These are phyloP conservation scores for Fomitopsis pinicola DNA, from an alignment of 1,284 basidiomycete species.

Conservation along the genomic window DNA sequence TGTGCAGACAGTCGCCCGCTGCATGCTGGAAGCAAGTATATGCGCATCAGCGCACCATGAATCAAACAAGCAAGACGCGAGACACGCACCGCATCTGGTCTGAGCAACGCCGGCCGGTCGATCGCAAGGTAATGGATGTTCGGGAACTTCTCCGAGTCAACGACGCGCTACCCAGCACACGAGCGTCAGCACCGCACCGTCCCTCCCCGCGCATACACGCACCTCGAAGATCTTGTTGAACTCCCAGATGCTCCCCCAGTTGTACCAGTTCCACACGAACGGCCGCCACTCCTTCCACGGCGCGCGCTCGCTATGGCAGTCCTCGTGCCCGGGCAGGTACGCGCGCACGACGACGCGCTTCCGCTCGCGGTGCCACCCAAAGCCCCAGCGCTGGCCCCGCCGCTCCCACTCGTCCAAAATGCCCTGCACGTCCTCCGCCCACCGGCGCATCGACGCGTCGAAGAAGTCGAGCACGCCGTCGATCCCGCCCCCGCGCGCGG, in stretches of 20 bases:
- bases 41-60: not conserved
- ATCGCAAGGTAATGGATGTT: slow-evolving; percentile 56
- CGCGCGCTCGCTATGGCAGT: slow-evolving; percentile 45
- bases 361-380: slow-evolving; percentile 4
- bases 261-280: slow-evolving; percentile 48
- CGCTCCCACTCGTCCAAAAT: slow-evolving; percentile 26
- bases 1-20: slow-evolving; percentile 58
- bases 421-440: slow-evolving; percentile 47
- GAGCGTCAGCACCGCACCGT: not conserved
- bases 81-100: slow-evolving; percentile 56
- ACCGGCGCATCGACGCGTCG: slow-evolving; percentile 44
- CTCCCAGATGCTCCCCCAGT: slow-evolving; percentile 56
- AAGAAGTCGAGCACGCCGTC: slow-evolving; percentile 51
- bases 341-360: slow-evolving; percentile 53
- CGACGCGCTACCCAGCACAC: slow-evolving; percentile 31
- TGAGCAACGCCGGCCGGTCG: slow-evolving; percentile 51
- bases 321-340: slow-evolving; percentile 63
- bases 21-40: slow-evolving; percentile 40
- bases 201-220: slow-evolving; percentile 6
- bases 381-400: slow-evolving; percentile 14
- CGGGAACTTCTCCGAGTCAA: slow-evolving; percentile 36
- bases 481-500: slow-evolving; percentile 39
- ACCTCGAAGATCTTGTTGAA: slow-evolving; percentile 58
- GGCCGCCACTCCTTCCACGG: slow-evolving; percentile 42
- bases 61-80: not conserved